Conservation (phyloP, 2,329 filamentous ascomycete species). For the Hirsutella minnesotensis region DNA sequence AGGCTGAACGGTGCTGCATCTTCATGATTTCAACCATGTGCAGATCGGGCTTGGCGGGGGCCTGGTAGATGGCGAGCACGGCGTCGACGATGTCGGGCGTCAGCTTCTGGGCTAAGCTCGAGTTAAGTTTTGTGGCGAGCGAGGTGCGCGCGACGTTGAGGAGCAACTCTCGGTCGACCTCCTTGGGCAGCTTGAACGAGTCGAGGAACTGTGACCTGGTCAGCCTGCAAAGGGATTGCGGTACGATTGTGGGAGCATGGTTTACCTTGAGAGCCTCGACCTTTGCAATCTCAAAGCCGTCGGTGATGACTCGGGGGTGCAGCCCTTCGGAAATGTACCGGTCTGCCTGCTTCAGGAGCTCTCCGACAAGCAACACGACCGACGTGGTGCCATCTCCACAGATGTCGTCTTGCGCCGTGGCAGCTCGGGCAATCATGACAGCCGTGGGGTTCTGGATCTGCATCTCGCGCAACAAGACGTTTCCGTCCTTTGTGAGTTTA, state of each 20-base stretch:
- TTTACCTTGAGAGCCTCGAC: constrained; percentile 73
- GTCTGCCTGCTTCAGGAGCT: constrained; percentile 95
- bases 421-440: constrained; percentile 71
- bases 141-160: constrained; percentile 90
- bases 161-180: constrained; percentile 88
- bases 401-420: constrained; percentile 96
- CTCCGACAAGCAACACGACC: constrained; percentile 87
- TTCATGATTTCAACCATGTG: constrained; percentile 99
- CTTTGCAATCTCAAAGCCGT: constrained; percentile 96
- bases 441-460: constrained; percentile 99
- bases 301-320: constrained; percentile 90
- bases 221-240: neutral
- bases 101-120: constrained; percentile 75
- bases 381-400: constrained; percentile 96
- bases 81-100: constrained; percentile 94
- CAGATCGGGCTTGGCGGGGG: constrained; percentile 83
- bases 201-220: constrained; percentile 65
- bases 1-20: constrained; percentile 95
- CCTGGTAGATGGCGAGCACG: constrained; percentile 84
- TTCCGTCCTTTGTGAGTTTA: constrained; percentile 98
- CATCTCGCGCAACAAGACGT: constrained; percentile 67
- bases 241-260: neutral
- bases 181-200: constrained; percentile 75
- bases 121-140: constrained; percentile 88
- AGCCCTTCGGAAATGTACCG: constrained; percentile 94